Evolutionary conservation across 1,284 basidiomycete species (phyloP).

Genomic region (Ustilago vetiveriae): DNA sequence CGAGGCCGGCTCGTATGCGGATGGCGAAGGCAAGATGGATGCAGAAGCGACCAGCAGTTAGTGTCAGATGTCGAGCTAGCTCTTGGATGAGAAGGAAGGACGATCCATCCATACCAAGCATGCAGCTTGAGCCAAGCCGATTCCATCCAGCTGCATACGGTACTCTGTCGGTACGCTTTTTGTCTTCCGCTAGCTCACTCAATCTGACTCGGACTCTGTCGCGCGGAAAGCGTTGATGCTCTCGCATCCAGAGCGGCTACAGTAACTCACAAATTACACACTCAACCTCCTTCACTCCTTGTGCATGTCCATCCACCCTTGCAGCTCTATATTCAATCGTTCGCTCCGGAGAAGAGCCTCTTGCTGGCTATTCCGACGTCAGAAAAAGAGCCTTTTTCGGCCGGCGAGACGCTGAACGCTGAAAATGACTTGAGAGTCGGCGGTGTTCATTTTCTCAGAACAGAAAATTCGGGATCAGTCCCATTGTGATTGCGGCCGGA

Average conservation of each 20-base stretch:
- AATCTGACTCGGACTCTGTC: no score
- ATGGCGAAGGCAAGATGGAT: neutral
- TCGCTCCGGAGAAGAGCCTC: no score
- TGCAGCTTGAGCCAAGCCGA: neutral
- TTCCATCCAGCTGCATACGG: neutral
- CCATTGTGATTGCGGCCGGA: conserved; percentile 26
- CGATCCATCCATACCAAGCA: neutral
- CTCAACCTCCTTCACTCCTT: neutral
- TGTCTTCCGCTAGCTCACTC: no score
- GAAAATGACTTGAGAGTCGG: no score
- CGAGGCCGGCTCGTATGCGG: neutral
- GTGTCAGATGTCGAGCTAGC: neutral
- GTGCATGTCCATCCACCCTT: neutral
- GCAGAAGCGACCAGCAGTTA: neutral
- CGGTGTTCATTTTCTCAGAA: no score
- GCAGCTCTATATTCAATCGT: no score
- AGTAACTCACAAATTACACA: neutral
- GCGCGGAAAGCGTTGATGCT: neutral
- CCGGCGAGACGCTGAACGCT: neutral
- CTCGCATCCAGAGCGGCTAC: neutral
- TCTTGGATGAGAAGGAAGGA: conserved; percentile 1
- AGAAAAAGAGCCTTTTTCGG: no score
- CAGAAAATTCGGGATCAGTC: conserved; percentile 6
- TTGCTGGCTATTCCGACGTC: no score
- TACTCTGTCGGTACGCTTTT: conserved; percentile 1